A percentile compares a stretch with the other conserved stretches of the same genome.
phyloP scores from a whole-genome alignment of 2,329 filamentous ascomycete genomes.

The Fusarium pilosicola region DNA sequence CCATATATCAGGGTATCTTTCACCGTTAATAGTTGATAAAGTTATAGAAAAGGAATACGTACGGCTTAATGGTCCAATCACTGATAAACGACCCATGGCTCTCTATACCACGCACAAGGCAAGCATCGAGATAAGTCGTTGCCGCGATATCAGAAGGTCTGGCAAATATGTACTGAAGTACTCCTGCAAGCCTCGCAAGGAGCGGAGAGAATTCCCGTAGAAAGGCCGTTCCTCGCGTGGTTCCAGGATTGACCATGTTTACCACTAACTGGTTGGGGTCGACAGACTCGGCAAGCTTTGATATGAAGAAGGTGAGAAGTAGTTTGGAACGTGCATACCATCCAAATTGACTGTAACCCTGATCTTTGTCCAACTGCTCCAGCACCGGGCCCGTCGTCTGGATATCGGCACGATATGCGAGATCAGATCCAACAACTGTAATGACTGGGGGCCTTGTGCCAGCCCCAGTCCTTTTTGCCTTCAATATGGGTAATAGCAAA shows the following conservation, averaged over 20 bases:
- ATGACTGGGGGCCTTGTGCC: neutral
- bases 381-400: fast-evolving
- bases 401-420: neutral
- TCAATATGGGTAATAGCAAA: neutral
- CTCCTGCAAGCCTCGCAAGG: neutral
- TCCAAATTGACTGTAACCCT: neutral
- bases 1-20: neutral
- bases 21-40: no score
- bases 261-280: neutral
- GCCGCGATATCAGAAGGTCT: neutral
- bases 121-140: neutral
- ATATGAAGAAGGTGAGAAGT: fast-evolving
- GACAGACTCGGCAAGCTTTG: neutral
- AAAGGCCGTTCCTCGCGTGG: neutral
- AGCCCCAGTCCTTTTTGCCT: fast-evolving
- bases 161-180: neutral
- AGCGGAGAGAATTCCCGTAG: neutral
- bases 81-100: neutral
- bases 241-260: neutral
- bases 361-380: neutral
- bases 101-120: neutral
- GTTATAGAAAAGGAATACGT: neutral
- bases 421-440: neutral
- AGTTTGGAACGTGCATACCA: neutral
- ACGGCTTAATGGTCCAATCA: neutral